Evolutionary conservation across 805 yeast genomes (phyloP).

Genomic region (Lipomyces orientalis): DNA sequence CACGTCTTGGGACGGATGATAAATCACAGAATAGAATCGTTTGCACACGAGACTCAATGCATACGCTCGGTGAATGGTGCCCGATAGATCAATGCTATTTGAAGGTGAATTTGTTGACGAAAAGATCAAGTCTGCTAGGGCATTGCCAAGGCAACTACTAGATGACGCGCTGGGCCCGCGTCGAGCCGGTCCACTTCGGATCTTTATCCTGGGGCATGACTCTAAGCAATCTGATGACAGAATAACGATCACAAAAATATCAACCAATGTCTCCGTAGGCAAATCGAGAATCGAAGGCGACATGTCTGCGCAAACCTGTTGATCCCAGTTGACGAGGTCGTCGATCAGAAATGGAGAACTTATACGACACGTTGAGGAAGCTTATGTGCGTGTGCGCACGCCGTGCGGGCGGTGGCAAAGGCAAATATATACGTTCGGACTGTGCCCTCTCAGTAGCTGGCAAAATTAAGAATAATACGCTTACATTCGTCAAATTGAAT

Average conservation of each 20-base stretch:
- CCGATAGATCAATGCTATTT: background rate
- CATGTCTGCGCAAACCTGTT: background rate
- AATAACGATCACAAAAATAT: constrained; percentile 6
- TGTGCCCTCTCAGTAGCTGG: background rate
- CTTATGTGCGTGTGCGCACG: background rate
- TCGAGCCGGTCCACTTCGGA: background rate
- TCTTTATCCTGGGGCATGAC: background rate
- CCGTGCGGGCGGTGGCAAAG: background rate
- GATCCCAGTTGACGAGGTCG: background rate
- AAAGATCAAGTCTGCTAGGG: background rate
- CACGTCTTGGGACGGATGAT: constrained; percentile 20
- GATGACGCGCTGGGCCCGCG: background rate
- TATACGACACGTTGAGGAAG: too few species aligned
- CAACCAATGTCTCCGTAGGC: constrained; percentile 13
- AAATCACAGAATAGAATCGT: constrained; percentile 22
- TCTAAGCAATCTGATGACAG: background rate
- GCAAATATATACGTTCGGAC: background rate
- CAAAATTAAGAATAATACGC: background rate
- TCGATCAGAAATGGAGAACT: background rate
- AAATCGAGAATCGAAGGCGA: constrained; percentile 5
- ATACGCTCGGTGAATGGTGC: background rate
- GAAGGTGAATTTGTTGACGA: background rate
- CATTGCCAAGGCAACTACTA: background rate
- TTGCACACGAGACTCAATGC: constrained; percentile 14
- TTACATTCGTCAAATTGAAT: background rate